phyloP scores from a whole-genome alignment of 805 yeast species.

The Naumovozyma castellii region DNA sequence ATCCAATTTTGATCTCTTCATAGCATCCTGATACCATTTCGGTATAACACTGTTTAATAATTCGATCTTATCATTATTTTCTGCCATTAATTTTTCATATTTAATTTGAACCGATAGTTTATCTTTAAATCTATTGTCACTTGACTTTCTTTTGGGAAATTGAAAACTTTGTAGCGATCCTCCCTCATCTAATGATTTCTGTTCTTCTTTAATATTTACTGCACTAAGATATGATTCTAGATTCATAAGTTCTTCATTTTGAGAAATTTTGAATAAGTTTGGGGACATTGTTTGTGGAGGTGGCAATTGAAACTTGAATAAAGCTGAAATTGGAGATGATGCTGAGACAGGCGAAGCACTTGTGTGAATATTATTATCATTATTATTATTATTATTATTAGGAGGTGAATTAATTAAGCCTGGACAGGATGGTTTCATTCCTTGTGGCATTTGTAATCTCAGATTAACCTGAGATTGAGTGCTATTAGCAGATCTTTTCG shows the following conservation, averaged over 20 bases:
- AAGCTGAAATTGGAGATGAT: slow-evolving; percentile 26
- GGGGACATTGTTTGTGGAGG: slow-evolving; percentile 11
- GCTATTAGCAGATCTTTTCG: background rate
- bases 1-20: slow-evolving; percentile 20
- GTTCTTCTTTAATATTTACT: slow-evolving; percentile 24
- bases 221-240: slow-evolving; percentile 26
- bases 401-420: background rate
- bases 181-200: slow-evolving; percentile 1
- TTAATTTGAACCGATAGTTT: slow-evolving; percentile 23
- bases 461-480: slow-evolving; percentile 2
- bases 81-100: slow-evolving; percentile 11
- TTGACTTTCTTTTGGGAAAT: slow-evolving; percentile 9
- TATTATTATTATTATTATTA: background rate
- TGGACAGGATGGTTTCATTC: background rate
- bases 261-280: slow-evolving; percentile 19
- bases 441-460: slow-evolving; percentile 5
- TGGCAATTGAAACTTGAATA: slow-evolving; percentile 27
- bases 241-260: slow-evolving; percentile 26
- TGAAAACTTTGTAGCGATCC: slow-evolving; percentile 5
- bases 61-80: slow-evolving; percentile 9
- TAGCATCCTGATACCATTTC: slow-evolving; percentile 39
- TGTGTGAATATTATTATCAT: background rate
- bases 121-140: slow-evolving; percentile 6
- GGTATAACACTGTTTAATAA: slow-evolving; percentile 33
- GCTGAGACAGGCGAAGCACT: slow-evolving; percentile 22